Base-by-base conservation (phyloP, 805 yeast genomes). In the Candida michaelii region DNA sequence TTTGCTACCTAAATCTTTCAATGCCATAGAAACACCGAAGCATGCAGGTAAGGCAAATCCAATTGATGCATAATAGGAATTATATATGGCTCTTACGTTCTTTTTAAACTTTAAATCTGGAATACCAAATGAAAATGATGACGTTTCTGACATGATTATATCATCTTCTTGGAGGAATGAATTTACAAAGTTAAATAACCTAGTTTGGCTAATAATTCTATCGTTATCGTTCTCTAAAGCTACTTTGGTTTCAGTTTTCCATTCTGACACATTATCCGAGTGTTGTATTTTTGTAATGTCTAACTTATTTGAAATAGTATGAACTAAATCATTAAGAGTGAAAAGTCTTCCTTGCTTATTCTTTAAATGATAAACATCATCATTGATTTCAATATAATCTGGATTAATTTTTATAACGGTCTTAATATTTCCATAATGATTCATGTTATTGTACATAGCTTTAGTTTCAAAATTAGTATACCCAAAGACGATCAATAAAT, bases 41-140 rank as follows among this genome's bases (percentile, higher is more conserved):
- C 93, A 76, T 9, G 90, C 85, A 2, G 97, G 97, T 19, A 90
- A 68, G 0, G 95, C 91, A 68, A 79, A 85, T 5, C 97, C 97
- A 53, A 90, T 90, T 1, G 95, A 87, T 6, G 89, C 77, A 58
- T 83, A 90, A 56, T 83, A 86, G 15, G 81, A 76, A 64, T 88
- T 95, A 2, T 88, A 75, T 29, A 83, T 67, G 40, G 71, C 66
- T 39, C 66, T 67, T 21, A 76, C 66, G 41, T 76, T 73, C 14
- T 61, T 54, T 30, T 89, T 86, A 45, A 90, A 75, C 50, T 68
- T 65, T 25, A 84, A 58, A 54, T 85, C 91, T 23, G 87, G 79
- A 33, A 84, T 57, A 7, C 84, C 90, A 66, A 88, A 89, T 71
- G 83, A 81, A 57, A 86, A 77, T 2, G 95, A 81, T 39, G 96